phyloP scores from a whole-genome alignment of 306 rosid species.

The Geum urbanum region DNA sequence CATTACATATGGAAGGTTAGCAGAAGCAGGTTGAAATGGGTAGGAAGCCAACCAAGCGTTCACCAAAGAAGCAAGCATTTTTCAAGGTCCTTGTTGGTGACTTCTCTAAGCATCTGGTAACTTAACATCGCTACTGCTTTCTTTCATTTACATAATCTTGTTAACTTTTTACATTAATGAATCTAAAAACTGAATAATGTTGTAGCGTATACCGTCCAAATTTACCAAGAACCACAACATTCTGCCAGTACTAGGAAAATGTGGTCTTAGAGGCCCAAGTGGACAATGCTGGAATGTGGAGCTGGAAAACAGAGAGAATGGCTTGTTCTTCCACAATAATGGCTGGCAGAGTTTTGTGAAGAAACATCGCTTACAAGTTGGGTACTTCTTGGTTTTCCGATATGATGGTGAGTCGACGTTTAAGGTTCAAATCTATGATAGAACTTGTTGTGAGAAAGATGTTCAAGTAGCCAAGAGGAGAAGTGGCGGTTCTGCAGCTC shows the following conservation, averaged over 20 bases:
- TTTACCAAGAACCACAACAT: neutral
- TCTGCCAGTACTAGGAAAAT: neutral
- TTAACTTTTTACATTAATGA: neutral
- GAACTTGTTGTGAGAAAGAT: conserved; percentile 76
- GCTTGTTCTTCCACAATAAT: conserved; percentile 44
- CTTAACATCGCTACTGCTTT: neutral
- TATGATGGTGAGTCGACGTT: conserved; percentile 55
- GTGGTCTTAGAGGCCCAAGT: conserved; percentile 64
- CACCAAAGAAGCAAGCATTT: neutral
- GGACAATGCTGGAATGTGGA: conserved; percentile 60
- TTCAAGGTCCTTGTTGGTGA: conserved; percentile 11
- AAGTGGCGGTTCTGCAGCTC: conserved; percentile 6
- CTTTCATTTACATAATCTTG: neutral
- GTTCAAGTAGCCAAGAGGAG: conserved; percentile 46
- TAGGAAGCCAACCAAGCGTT: neutral
- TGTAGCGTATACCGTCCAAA: conserved; percentile 13
- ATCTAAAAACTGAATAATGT: neutral
- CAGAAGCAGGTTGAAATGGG: neutral
- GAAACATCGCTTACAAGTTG: conserved; percentile 55
- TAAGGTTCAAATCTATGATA: conserved; percentile 60
- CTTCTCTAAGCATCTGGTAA: conserved; percentile 10
- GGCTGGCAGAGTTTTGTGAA: conserved; percentile 71
- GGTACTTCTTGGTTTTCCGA: conserved; percentile 75
- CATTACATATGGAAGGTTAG: neutral
- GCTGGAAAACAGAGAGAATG: conserved; percentile 44